These are phyloP conservation scores for Speleostelium caveatum DNA, from an alignment of 78 protist genomes.

Conservation along the genomic window DNA sequence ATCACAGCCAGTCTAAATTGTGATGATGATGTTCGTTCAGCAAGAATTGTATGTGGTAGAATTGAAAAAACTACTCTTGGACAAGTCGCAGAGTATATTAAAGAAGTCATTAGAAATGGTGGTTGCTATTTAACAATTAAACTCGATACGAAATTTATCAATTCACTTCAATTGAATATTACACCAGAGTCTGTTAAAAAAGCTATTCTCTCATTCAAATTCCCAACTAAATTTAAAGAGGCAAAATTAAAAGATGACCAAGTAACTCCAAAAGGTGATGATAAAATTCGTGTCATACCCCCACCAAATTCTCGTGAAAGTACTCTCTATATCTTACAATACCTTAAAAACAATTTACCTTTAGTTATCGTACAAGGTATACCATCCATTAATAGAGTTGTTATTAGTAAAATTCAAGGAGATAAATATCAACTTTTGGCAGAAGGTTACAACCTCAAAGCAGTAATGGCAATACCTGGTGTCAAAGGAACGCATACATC, in stretches of 20 bases:
- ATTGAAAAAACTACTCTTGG: constrained; percentile 95
- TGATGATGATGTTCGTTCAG: constrained; percentile 47
- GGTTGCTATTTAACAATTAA: constrained; percentile 80
- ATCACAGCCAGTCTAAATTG: constrained; percentile 88
- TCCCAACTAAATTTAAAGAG: constrained; percentile 8
- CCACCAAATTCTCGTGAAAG: neutral
- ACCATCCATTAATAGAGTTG: constrained; percentile 90
- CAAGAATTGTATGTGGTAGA: constrained; percentile 95
- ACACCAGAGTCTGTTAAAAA: constrained; percentile 35
- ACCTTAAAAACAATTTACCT: constrained; percentile 80
- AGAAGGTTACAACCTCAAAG: constrained; percentile 85
- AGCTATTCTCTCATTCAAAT: constrained; percentile 48
- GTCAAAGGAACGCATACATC: constrained; percentile 73
- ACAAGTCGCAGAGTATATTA: constrained; percentile 85
- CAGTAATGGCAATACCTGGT: constrained; percentile 88
- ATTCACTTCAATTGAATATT: constrained; percentile 84
- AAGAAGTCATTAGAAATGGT: constrained; percentile 81
- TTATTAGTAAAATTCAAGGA: constrained; percentile 68
- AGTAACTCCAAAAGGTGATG: neutral
- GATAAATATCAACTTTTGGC: constrained; percentile 83
- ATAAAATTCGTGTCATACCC: constrained; percentile 26
- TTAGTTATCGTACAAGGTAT: constrained; percentile 82
- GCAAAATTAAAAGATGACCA: constrained; percentile 79
- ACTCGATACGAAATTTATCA: constrained; percentile 88
- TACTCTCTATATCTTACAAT: constrained; percentile 50